Conservation (phyloP, 2,329 filamentous ascomycete species). For the Corniculantispora saksenae region DNA sequence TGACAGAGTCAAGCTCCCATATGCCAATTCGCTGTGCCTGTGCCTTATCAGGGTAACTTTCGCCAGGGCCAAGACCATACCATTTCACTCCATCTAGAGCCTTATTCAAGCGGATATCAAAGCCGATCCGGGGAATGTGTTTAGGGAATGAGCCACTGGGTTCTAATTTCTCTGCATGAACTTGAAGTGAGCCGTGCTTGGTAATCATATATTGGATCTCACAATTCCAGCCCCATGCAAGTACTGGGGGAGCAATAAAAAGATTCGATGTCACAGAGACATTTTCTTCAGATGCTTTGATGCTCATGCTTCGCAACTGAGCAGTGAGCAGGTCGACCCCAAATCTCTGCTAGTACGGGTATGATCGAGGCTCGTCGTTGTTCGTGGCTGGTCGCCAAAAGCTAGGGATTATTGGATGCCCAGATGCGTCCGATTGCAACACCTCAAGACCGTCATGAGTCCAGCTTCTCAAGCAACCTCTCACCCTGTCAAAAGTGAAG, state of each 20-base stretch:
- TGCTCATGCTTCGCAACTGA: constrained; percentile 37
- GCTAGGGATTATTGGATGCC: constrained; percentile 43
- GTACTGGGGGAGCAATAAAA: constrained; percentile 58
- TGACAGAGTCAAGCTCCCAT: constrained; percentile 42
- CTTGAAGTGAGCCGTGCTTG: constrained; percentile 43
- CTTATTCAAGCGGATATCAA: constrained; percentile 54
- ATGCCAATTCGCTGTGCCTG: constrained; percentile 55
- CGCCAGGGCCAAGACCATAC: constrained; percentile 64
- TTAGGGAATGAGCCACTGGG: constrained; percentile 52
- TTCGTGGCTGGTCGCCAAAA: constrained; percentile 68
- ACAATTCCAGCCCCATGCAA: constrained; percentile 59
- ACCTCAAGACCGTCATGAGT: constrained; percentile 35
- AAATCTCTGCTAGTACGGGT: constrained; percentile 59
- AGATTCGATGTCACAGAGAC: constrained; percentile 55
- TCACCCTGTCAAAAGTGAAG: constrained; percentile 47
- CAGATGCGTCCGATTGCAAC: constrained; percentile 37
- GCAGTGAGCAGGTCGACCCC: constrained; percentile 49
- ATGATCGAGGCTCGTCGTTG: constrained; percentile 58
- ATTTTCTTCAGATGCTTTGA: constrained; percentile 42
- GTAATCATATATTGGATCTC: constrained; percentile 54
- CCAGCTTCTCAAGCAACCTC: constrained; percentile 47
- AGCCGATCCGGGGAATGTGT: constrained; percentile 62
- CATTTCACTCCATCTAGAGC: constrained; percentile 52
- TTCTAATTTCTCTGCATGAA: constrained; percentile 45
- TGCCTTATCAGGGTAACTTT: constrained; percentile 65